These are phyloP conservation scores for Neurospora sp. DNA, from an alignment of 495 filamentous ascomycete species.

Conservation along the genomic window DNA sequence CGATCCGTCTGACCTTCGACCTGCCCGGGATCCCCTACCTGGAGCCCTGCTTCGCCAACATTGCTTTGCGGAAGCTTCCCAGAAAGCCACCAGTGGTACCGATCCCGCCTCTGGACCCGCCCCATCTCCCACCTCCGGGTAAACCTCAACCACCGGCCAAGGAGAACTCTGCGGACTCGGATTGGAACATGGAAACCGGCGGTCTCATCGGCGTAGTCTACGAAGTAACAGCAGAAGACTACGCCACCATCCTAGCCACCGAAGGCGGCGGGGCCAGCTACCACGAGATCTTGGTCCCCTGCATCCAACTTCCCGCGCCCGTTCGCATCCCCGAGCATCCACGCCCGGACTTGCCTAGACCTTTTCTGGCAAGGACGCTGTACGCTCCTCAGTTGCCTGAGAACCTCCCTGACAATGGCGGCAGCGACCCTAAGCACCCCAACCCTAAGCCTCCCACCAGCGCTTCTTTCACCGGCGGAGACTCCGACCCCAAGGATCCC, in stretches of 20 bases:
- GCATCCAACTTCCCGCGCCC: constrained; percentile 50
- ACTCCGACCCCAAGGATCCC: constrained; percentile 6
- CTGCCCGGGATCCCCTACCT: constrained; percentile 75
- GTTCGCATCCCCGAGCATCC: constrained; percentile 34
- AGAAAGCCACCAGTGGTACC: constrained; percentile 17
- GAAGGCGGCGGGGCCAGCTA: constrained; percentile 82
- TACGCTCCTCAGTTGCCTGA: constrained; percentile 30
- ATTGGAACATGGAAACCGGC: constrained; percentile 47
- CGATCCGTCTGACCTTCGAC: constrained; percentile 69
- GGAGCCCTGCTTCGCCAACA: constrained; percentile 91
- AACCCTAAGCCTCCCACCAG: not conserved
- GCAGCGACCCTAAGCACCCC: not conserved
- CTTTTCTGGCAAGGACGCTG: constrained; percentile 37
- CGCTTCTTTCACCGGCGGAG: not conserved
- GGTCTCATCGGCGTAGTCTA: constrained; percentile 90
- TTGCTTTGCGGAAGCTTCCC: constrained; percentile 43
- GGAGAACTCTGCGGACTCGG: constrained; percentile 22
- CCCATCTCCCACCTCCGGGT: constrained; percentile 4
- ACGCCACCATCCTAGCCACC: constrained; percentile 74
- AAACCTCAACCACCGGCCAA: not conserved
- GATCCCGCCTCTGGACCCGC: constrained; percentile 23
- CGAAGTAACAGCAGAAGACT: constrained; percentile 76
- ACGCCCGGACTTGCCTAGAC: constrained; percentile 25
- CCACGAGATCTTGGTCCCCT: constrained; percentile 69
- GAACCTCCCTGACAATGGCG: not conserved